phyloP scores from a whole-genome alignment of 257 asterid species.

The Nicotiana undulata region DNA sequence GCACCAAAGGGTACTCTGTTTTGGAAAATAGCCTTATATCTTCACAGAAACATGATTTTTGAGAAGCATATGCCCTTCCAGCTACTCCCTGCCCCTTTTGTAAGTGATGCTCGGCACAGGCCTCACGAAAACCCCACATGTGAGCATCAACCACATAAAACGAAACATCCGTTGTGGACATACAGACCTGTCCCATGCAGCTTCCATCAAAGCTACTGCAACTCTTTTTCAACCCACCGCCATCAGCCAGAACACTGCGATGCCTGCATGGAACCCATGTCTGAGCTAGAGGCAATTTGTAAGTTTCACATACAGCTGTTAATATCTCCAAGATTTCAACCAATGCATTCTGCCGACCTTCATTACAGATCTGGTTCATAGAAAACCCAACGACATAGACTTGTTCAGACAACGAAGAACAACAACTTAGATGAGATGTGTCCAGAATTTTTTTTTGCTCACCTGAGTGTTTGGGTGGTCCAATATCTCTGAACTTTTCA shows the following conservation, averaged over 20 bases:
- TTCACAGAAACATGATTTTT: slow-evolving; percentile 49
- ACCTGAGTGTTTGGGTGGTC: slow-evolving; percentile 76
- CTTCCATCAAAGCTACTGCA: slow-evolving; percentile 95
- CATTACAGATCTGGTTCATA: slow-evolving; percentile 66
- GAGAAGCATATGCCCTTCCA: slow-evolving; percentile 74
- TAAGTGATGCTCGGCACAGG: slow-evolving; percentile 88
- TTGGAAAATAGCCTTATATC: slow-evolving; percentile 69
- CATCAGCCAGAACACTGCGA: slow-evolving; percentile 67
- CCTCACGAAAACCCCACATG: slow-evolving; percentile 86
- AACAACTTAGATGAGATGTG: background rate
- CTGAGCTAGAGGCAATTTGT: slow-evolving; percentile 83
- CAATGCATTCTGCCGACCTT: slow-evolving; percentile 82
- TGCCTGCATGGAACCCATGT: slow-evolving; percentile 96
- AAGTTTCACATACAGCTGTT: slow-evolving; percentile 78
- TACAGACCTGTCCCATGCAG: slow-evolving; percentile 89
- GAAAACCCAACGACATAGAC: slow-evolving; percentile 13
- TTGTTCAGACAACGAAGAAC: slow-evolving; percentile 5
- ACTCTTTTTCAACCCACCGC: slow-evolving; percentile 77
- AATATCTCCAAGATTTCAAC: slow-evolving; percentile 75
- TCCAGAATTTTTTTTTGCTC: slow-evolving; percentile 4
- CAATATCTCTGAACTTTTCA: slow-evolving; percentile 86
- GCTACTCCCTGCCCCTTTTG: slow-evolving; percentile 90
- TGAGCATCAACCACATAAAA: slow-evolving; percentile 79
- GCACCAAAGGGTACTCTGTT: slow-evolving; percentile 89
- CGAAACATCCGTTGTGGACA: slow-evolving; percentile 82